A percentile compares a stretch with the other conserved stretches of the same genome.
Conservation (phyloP, 345 rosid species). For the Arabidopsis thaliana region TAIR10.1 NC_003074.8:14929501-14930000, state of each 20-base stretch:
- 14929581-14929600: not conserved
- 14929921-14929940: not conserved
- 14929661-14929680: not conserved
- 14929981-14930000: too few relatives aligned
- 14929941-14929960: not conserved
- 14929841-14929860: slow-evolving; percentile 97
- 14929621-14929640: not conserved
- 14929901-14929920: slow-evolving; percentile 79
- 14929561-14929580: not conserved
- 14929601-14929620: not conserved
- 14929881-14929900: slow-evolving; percentile 97
- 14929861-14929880: slow-evolving; percentile 93
- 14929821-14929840: slow-evolving; percentile 36
- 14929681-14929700: slow-evolving; percentile 1
- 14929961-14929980: too few relatives aligned
- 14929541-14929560: not conserved
- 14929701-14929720: slow-evolving; percentile 48
- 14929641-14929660: not conserved
- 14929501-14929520: too few relatives aligned
- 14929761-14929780: not conserved
- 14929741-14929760: slow-evolving; percentile 74
- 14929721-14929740: slow-evolving; percentile 97
- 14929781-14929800: not conserved
- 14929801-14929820: not conserved
- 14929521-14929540: too few relatives aligned